Base-by-base conservation (phyloP, 1,139 yeast species). In the Saccharomyces uvarum region DNA sequence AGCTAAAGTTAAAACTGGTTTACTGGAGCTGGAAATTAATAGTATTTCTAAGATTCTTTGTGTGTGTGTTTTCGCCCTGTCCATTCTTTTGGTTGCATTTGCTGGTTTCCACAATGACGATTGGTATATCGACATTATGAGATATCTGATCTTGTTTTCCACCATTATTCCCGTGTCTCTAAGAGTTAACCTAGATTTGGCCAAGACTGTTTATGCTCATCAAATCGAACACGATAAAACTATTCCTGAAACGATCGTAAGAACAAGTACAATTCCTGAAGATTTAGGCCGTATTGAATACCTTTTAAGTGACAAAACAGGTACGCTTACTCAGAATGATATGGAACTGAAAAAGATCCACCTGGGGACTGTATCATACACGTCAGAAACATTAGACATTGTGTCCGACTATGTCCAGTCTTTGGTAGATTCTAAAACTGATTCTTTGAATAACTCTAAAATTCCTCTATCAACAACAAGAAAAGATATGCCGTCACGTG, bases 261-360 rank as follows among this genome's bases (percentile, higher is more conserved):
- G 99, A 67, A 93, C 99, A 0, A 89, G 97, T 53, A 95, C 99
- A 0, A 95, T 95, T 50, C 99, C 99, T 0, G 99, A 95, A 71
- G 99, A 95, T 72, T 75, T 95, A 60, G 99, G 99, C 14, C 78
- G 99, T 63, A 87, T 95, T 53, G 99, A 95, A 69, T 95, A 93
- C 69, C 74, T 95, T 54, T 76, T 95, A 49, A 86, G 93, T 60
- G 99, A 95, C 70, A 95, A 95, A 69, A 95, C 99, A 0, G 99
- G 99, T 26, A 95, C 99, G 0, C 77, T 95, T 61, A 95, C 99
- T 5, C 97, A 93, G 70, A 95, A 95, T 70, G 99, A 95, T 69
- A 95, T 95, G 99, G 97, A 90, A 66, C 76, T 95, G 80, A 90
- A 88, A 63, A 91, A 91, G 69, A 75, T 95, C 47, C 99, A 95